Conservation (phyloP, 2,329 filamentous ascomycete genomes). For the Metarhizium rileyi region DNA sequence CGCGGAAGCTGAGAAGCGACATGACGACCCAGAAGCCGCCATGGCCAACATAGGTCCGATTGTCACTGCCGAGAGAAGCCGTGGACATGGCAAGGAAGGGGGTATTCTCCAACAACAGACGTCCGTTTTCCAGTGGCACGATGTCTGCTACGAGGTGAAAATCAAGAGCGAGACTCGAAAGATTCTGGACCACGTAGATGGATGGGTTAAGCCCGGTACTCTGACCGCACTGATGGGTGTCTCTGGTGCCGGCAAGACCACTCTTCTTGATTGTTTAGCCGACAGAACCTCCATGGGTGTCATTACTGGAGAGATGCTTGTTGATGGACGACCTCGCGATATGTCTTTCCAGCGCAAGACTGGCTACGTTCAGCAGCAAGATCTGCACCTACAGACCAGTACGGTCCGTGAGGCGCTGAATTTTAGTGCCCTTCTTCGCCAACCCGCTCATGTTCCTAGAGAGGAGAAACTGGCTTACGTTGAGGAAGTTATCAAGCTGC, state of each 20-base stretch:
- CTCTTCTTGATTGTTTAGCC: slow-evolving; percentile 76
- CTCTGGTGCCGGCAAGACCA: slow-evolving; percentile 90
- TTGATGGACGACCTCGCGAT: slow-evolving; percentile 57
- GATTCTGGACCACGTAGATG: slow-evolving; percentile 77
- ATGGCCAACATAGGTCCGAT: slow-evolving; percentile 38
- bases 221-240: slow-evolving; percentile 87
- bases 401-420: slow-evolving; percentile 82
- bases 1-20: slow-evolving; percentile 50
- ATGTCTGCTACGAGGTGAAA: slow-evolving; percentile 68
- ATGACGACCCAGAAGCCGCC: slow-evolving; percentile 48
- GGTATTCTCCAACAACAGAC: slow-evolving; percentile 46
- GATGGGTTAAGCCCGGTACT: slow-evolving; percentile 89
- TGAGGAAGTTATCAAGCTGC: slow-evolving; percentile 78
- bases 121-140: slow-evolving; percentile 76
- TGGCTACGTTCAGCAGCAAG: slow-evolving; percentile 87
- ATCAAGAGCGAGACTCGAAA: slow-evolving; percentile 68
- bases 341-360: slow-evolving; percentile 84
- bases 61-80: slow-evolving; percentile 33
- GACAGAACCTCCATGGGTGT: slow-evolving; percentile 83
- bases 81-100: slow-evolving; percentile 26
- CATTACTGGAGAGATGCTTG: slow-evolving; percentile 72
- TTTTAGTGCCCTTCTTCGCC: slow-evolving; percentile 78
- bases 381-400: slow-evolving; percentile 74
- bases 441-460: slow-evolving; percentile 62
- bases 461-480: slow-evolving; percentile 80